phyloP scores from a whole-genome alignment of 495 filamentous ascomycete genomes.

The Xylaria grammica region DNA sequence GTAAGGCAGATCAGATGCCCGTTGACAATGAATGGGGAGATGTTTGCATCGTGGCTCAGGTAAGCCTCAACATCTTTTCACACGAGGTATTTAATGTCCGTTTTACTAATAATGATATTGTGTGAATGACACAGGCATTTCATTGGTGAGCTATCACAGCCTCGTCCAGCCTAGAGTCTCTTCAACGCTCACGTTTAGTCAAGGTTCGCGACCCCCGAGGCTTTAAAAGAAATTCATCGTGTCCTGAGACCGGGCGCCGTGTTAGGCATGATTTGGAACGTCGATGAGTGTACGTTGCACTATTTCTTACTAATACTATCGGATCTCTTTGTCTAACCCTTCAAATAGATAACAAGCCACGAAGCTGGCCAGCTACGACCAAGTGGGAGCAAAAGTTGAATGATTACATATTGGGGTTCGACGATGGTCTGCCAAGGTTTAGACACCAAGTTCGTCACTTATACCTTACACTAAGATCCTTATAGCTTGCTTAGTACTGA shows the following conservation, averaged over 20 bases:
- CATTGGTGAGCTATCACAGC: constrained; percentile 55
- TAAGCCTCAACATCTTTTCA: constrained; percentile 36
- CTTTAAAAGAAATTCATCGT: constrained; percentile 64
- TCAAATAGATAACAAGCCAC: constrained; percentile 55
- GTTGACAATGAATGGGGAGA: constrained; percentile 63
- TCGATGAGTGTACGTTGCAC: constrained; percentile 62
- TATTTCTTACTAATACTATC: neutral
- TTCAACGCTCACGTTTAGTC: constrained; percentile 4
- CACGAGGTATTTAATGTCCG: neutral
- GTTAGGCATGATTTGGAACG: constrained; percentile 69
- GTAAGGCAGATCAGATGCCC: constrained; percentile 59
- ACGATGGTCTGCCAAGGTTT: constrained; percentile 62
- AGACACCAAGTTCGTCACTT: constrained; percentile 41
- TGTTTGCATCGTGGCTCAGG: constrained; percentile 68
- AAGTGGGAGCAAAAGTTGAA: constrained; percentile 61
- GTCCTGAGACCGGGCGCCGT: constrained; percentile 56
- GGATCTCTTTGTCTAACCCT: constrained; percentile 13
- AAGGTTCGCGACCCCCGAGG: constrained; percentile 65
- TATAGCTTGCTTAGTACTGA: neutral
- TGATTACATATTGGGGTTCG: constrained; percentile 52
- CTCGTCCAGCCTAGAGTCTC: neutral
- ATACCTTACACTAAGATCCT: neutral
- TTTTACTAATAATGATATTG: neutral
- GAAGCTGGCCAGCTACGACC: constrained; percentile 48
- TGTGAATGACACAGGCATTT: constrained; percentile 51